Conservation (phyloP, 2,329 filamentous ascomycete species). For the Aspergillus uvarum region DNA sequence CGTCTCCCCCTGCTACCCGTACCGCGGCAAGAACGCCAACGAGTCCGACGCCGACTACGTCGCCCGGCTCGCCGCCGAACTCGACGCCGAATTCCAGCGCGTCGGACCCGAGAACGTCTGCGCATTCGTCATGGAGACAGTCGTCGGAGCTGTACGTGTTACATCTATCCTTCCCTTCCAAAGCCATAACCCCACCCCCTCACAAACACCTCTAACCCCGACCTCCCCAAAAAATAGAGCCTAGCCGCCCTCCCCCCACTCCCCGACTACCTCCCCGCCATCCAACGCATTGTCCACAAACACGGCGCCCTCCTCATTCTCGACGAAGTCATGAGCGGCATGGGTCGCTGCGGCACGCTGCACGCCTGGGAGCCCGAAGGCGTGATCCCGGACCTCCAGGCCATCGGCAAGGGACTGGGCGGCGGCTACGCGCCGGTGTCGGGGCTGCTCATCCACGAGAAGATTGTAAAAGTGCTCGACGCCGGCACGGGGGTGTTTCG, state of each 20-base stretch:
- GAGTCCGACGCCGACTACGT: constrained; percentile 64
- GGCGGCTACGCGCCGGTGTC: constrained; percentile 58
- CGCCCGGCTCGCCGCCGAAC: constrained; percentile 58
- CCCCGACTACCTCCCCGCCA: constrained; percentile 67
- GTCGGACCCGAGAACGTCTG: constrained; percentile 66
- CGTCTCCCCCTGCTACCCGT: constrained; percentile 67
- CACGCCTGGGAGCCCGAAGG: constrained; percentile 61
- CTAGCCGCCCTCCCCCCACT: constrained; percentile 68
- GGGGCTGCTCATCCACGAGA: constrained; percentile 53
- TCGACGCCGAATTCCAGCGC: constrained; percentile 65
- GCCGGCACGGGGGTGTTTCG: constrained; percentile 52
- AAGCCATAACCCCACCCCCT: no score
- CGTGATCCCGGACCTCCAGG: constrained; percentile 60
- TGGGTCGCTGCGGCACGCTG: constrained; percentile 58
- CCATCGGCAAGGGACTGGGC: constrained; percentile 60
- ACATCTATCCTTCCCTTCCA: neutral
- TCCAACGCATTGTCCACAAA: constrained; percentile 67
- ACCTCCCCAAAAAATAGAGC: constrained; percentile 43
- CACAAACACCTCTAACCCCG: neutral
- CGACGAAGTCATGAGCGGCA: constrained; percentile 73
- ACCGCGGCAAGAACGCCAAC: constrained; percentile 53
- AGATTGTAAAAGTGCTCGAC: constrained; percentile 50
- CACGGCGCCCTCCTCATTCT: constrained; percentile 74
- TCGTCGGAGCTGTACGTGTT: constrained; percentile 65
- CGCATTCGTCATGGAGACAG: constrained; percentile 71